phyloP scores from a whole-genome alignment of 2,329 filamentous ascomycete genomes.

The Pezizomycotina sp. region DNA sequence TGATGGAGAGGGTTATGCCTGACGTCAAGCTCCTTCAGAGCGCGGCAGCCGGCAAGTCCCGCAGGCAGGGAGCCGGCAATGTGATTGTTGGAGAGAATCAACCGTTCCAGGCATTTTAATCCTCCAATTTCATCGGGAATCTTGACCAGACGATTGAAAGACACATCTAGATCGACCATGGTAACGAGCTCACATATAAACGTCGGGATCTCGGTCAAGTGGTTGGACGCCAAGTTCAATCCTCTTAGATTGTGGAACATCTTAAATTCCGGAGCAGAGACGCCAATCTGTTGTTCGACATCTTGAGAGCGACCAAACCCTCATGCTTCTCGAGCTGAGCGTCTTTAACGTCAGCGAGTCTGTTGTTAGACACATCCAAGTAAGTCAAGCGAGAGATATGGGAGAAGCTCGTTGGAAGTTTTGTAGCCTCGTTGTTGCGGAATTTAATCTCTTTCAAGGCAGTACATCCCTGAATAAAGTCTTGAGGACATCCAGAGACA shows the following conservation, averaged over 20 bases:
- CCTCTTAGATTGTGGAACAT: slow-evolving; percentile 63
- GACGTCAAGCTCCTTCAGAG: slow-evolving; percentile 77
- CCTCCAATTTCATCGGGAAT: slow-evolving; percentile 65
- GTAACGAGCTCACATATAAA: slow-evolving; percentile 70
- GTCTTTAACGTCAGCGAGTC: slow-evolving; percentile 70
- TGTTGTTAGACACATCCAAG: slow-evolving; percentile 88
- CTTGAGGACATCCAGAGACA: slow-evolving; percentile 86
- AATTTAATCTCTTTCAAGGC: slow-evolving; percentile 91
- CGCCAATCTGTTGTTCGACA: slow-evolving; percentile 82
- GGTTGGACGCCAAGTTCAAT: slow-evolving; percentile 87
- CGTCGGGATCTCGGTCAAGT: slow-evolving; percentile 64
- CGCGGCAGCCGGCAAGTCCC: slow-evolving; percentile 55
- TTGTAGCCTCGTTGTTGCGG: slow-evolving; percentile 80
- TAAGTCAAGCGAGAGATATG: slow-evolving; percentile 68
- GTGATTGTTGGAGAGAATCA: slow-evolving; percentile 92
- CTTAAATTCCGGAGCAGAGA: slow-evolving; percentile 67
- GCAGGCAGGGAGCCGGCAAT: slow-evolving; percentile 58
- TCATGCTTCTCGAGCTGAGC: slow-evolving; percentile 61
- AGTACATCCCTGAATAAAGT: slow-evolving; percentile 87
- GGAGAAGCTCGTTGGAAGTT: slow-evolving; percentile 67
- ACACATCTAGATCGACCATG: slow-evolving; percentile 83
- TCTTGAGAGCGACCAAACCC: slow-evolving; percentile 69
- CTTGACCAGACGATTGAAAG: slow-evolving; percentile 76
- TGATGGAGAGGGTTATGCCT: slow-evolving; percentile 81
- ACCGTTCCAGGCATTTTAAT: slow-evolving; percentile 62